phyloP scores from a whole-genome alignment of 2,329 filamentous ascomycete genomes.

The Claviceps fusiformis region DNA sequence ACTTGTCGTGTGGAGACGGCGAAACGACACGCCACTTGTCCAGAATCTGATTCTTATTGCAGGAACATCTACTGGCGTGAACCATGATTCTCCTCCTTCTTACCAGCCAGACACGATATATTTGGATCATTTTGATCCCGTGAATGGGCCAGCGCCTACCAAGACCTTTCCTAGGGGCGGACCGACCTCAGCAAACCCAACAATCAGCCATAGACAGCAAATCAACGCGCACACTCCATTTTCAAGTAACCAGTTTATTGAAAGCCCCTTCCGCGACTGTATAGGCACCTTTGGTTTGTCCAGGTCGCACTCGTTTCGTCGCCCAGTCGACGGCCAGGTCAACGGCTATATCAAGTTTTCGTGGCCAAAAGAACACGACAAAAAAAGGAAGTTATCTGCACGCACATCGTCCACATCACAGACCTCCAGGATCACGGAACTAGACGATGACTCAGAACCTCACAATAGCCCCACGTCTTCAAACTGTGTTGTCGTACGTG shows the following conservation, averaged over 20 bases:
- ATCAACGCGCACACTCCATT: neutral
- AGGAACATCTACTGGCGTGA: slow-evolving; percentile 11
- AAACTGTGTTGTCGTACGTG: neutral
- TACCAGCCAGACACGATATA: neutral
- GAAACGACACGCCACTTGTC: slow-evolving; percentile 14
- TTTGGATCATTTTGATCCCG: neutral
- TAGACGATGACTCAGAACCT: neutral
- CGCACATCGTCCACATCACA: neutral
- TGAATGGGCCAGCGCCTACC: neutral
- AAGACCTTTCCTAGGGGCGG: neutral
- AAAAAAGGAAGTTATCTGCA: neutral
- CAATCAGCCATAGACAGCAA: neutral
- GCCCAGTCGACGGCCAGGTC: slow-evolving; percentile 20
- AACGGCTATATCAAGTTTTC: slow-evolving; percentile 26
- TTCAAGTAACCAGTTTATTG: slow-evolving; percentile 3
- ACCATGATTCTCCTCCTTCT: slow-evolving; percentile 6
- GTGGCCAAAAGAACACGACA: slow-evolving; percentile 15
- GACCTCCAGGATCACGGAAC: slow-evolving; percentile 2
- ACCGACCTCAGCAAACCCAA: neutral
- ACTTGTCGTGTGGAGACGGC: slow-evolving; percentile 1
- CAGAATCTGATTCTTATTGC: slow-evolving; percentile 16
- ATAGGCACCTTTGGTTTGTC: slow-evolving; percentile 16
- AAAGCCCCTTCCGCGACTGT: slow-evolving; percentile 21
- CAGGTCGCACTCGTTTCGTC: slow-evolving; percentile 12
- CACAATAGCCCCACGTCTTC: neutral